These are phyloP conservation scores for Stenocarpella maydis DNA, from an alignment of 2,329 filamentous ascomycete species.

Conservation along the genomic window DNA sequence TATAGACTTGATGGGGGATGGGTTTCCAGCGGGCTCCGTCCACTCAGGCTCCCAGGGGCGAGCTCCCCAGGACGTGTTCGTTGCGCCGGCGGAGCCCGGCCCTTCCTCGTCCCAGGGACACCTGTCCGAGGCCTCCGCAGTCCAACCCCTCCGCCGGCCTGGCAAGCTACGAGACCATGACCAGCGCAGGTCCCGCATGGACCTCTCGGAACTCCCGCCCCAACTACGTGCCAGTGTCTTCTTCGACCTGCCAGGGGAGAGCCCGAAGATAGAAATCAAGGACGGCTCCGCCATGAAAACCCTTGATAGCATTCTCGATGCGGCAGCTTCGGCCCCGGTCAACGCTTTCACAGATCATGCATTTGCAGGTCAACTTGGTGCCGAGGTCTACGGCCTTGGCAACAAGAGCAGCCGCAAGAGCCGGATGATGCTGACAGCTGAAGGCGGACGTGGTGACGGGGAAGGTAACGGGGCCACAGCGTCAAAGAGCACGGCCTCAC, in stretches of 20 bases:
- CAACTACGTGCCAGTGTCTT: constrained; percentile 91
- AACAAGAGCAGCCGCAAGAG: constrained; percentile 56
- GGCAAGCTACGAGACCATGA: constrained; percentile 43
- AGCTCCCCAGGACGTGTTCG: constrained; percentile 33
- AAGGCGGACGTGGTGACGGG: neutral
- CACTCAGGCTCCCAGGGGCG: constrained; percentile 20
- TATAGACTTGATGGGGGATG: constrained; percentile 33
- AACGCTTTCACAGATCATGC: constrained; percentile 91
- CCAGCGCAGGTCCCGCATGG: constrained; percentile 50
- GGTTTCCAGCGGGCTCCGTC: constrained; percentile 1
- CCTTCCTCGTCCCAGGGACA: constrained; percentile 34
- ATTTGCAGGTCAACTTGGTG: constrained; percentile 77
- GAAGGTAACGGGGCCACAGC: constrained; percentile 39
- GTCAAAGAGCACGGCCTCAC: constrained; percentile 37
- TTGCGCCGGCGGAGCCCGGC: constrained; percentile 11
- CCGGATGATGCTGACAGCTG: constrained; percentile 29
- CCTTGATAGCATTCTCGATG: constrained; percentile 90
- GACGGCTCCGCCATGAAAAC: constrained; percentile 88
- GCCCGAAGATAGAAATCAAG: constrained; percentile 64
- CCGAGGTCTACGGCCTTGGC: constrained; percentile 75
- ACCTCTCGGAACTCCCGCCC: constrained; percentile 71
- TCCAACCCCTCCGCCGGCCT: constrained; percentile 42
- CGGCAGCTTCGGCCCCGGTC: constrained; percentile 86
- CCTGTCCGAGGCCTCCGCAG: constrained; percentile 32
- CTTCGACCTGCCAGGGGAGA: constrained; percentile 75